These are phyloP conservation scores for Pugionium cornutum DNA, from an alignment of 345 rosid genomes.

Conservation along the genomic window DNA sequence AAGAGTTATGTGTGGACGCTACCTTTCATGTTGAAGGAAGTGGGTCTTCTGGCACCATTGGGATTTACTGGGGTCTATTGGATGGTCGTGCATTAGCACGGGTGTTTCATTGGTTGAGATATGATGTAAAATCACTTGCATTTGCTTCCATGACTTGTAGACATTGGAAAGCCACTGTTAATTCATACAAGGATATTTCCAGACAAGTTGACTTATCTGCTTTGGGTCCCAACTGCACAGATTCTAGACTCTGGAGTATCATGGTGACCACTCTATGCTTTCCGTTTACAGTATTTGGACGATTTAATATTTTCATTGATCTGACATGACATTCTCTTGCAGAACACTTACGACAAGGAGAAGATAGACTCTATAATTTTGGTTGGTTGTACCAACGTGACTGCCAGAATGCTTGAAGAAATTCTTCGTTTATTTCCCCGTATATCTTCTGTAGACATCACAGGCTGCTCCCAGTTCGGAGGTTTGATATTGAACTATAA, in stretches of 20 bases:
- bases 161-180: conserved; percentile 83
- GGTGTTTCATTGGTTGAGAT: conserved; percentile 80
- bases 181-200: conserved; percentile 73
- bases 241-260: conserved; percentile 56
- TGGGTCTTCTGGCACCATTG: conserved; percentile 42
- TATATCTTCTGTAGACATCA: conserved; percentile 71
- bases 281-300: conserved; percentile 17
- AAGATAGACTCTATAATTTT: conserved; percentile 70
- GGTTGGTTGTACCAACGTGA: conserved; percentile 74
- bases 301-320: conserved; percentile 14
- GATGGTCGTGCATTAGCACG: conserved; percentile 76
- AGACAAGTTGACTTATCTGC: conserved; percentile 78
- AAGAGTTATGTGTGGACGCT: conserved; percentile 69
- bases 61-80: conserved; percentile 76
- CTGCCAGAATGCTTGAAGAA: conserved; percentile 65
- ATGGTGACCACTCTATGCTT: conserved; percentile 56
- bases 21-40: conserved; percentile 52
- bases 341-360: conserved; percentile 79
- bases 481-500: conserved; percentile 62
- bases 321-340: conserved; percentile 50
- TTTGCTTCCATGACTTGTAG: conserved; percentile 86
- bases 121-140: conserved; percentile 73
- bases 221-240: conserved; percentile 73
- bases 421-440: conserved; percentile 59
- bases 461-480: conserved; percentile 84